A percentile compares a stretch with the other conserved stretches of the same genome.
These are phyloP conservation scores for Leishmania braziliensis DNA, from an alignment of 208 protist genomes.

Conservation along the genomic window DNA sequence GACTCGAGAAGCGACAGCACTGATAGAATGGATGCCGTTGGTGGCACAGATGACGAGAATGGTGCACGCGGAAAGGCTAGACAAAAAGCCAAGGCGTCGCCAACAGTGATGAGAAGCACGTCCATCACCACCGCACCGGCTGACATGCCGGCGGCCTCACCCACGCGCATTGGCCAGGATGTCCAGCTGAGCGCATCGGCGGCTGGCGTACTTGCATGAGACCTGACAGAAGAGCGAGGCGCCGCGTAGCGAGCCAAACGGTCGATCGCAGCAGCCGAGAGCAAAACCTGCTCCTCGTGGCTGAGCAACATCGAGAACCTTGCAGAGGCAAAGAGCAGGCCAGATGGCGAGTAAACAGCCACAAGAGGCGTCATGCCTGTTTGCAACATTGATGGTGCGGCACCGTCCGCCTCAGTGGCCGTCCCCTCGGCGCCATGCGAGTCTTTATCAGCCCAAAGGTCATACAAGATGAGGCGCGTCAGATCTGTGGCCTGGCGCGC, in stretches of 20 bases:
- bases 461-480: conserved; percentile 15
- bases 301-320: conserved; percentile 33
- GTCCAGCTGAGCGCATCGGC: conserved; percentile 22
- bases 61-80: conserved; percentile 39
- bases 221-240: background rate
- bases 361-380: conserved; percentile 23
- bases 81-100: conserved; percentile 47
- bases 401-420: background rate
- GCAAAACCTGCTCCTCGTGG: conserved; percentile 45
- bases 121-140: conserved; percentile 28
- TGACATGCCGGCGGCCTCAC: background rate
- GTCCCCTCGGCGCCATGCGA: background rate
- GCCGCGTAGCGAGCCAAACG: conserved; percentile 28
- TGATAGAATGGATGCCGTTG: conserved; percentile 6
- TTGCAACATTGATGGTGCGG: background rate
- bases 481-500: background rate
- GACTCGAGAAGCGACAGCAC: conserved; percentile 18
- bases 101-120: conserved; percentile 52
- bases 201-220: background rate
- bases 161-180: conserved; percentile 23
- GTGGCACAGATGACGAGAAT: background rate
- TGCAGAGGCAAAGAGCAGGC: conserved; percentile 53
- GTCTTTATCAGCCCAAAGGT: conserved; percentile 8
- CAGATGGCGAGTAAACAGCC: conserved; percentile 59
- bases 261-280: conserved; percentile 57